phyloP scores from a whole-genome alignment of 495 filamentous ascomycete species.

The Neurospora africana region DNA sequence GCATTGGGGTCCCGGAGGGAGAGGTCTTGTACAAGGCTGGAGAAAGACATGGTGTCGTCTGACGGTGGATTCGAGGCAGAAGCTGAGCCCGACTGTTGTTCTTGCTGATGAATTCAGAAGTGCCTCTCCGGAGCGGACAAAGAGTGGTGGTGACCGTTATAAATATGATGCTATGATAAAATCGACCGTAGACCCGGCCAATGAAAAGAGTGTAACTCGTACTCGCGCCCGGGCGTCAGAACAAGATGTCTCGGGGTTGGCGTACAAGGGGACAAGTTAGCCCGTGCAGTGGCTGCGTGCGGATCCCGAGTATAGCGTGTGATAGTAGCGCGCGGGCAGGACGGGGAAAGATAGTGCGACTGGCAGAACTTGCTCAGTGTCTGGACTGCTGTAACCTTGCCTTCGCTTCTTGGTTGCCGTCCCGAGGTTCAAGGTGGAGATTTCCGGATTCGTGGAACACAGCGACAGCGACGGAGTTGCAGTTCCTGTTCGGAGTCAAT shows the following conservation, averaged over 20 bases:
- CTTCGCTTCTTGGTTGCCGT: background rate
- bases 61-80: background rate
- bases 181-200: background rate
- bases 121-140: background rate
- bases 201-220: background rate
- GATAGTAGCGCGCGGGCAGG: background rate
- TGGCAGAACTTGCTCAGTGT: background rate
- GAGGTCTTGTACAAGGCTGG: slow-evolving; percentile 77
- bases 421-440: background rate
- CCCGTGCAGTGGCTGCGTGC: background rate
- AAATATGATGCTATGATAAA: background rate
- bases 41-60: slow-evolving; percentile 69
- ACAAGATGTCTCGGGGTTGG: background rate
- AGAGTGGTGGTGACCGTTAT: background rate
- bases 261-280: background rate
- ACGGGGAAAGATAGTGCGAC: background rate
- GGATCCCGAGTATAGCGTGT: background rate
- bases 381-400: background rate
- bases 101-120: background rate
- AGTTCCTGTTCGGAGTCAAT: background rate
- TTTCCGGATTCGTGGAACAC: background rate
- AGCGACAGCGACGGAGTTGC: background rate
- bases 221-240: too few relatives aligned
- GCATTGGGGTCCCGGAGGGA: slow-evolving; percentile 49
- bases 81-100: background rate